Evolutionary conservation across 2,329 filamentous ascomycete species (phyloP), one percentile per base, ranked within the genome.

Genomic region (Aspergillus hiratsukae): DNA sequence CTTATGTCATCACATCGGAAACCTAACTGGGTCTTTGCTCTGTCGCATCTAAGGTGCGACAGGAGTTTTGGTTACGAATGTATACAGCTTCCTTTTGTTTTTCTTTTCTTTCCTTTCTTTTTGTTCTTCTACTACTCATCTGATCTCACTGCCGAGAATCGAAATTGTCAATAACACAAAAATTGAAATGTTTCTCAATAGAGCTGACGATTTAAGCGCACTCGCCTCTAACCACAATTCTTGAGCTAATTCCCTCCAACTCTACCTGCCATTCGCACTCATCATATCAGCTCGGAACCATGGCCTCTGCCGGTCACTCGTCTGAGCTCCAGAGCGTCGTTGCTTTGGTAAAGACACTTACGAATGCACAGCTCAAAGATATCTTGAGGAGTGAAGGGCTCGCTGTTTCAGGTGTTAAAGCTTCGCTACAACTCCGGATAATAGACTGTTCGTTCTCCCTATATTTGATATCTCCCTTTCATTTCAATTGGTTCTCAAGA

Each of bases 361-460:
- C 85, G 54, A 86, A 85, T 68, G 78, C 77, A 58, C 86, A 92
- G 66, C 82, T 97, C 50, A 89, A 91, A 66, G 81, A 81, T 52
- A 87, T 97, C 62, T 89, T 93, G 69, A 83, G 85, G 61, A 79
- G 83, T 58, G 90, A 96, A 76, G 83, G 86, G 49, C 79, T 96
- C 37, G 83, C 84, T 62, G 88, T 90, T 58, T 89, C 87, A 28
- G 94, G 94, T 21, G 87, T 94, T 67, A 99, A 99, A 79, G 84
- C 86, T 35, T 83, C 89, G 45, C 78, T 97, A 58, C 91, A 96
- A 75, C 77, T 78, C 57, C 87, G 93, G 66, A 89, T 97, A 59
- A 84, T 88, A 61, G 79, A 84, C 57, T 83, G 94, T 97, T 80
- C 75, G 89, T 85, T 55, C 59, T 58, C 54, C 52, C 48, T 52